phyloP scores from a whole-genome alignment of 768 basidiomycete species.

The Termitomyces sp. region DNA sequence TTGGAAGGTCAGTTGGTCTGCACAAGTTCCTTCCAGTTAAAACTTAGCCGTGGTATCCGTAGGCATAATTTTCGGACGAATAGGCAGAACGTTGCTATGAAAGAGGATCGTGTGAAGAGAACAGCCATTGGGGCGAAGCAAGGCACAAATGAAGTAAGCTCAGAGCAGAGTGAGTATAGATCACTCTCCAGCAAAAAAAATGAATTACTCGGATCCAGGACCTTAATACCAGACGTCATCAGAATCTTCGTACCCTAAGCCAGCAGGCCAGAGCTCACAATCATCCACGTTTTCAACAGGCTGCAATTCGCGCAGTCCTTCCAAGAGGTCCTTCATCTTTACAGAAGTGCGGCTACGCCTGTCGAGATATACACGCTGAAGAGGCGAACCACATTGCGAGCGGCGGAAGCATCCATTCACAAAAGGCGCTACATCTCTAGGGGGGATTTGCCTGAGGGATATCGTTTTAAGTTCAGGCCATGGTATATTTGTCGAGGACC shows the following conservation, averaged over 20 bases:
- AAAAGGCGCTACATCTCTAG: slow-evolving; percentile 25
- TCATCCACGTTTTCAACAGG: slow-evolving; percentile 22
- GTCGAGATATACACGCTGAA: slow-evolving; percentile 27
- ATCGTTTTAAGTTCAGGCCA: slow-evolving; percentile 34
- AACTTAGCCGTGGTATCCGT: neutral
- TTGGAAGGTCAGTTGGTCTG: neutral
- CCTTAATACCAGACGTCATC: slow-evolving; percentile 21
- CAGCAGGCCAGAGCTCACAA: slow-evolving; percentile 30
- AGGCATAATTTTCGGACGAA: neutral
- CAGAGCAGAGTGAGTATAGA: neutral
- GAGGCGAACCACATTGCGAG: slow-evolving; percentile 11
- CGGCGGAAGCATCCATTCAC: slow-evolving; percentile 25
- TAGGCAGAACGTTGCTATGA: neutral
- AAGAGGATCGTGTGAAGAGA: neutral
- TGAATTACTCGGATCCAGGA: neutral
- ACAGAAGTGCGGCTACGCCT: slow-evolving; percentile 30
- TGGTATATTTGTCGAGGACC: neutral
- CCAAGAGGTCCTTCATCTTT: slow-evolving; percentile 22
- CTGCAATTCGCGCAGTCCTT: slow-evolving; percentile 22
- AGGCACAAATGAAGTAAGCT: neutral
- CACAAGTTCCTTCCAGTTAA: neutral
- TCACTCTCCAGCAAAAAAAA: neutral
- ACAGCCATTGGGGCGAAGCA: neutral
- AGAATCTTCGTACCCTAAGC: slow-evolving; percentile 32
- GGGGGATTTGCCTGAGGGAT: slow-evolving; percentile 25